Evolutionary conservation across 805 yeast genomes (phyloP), one percentile per base, ranked within the genome.

Genomic region (Tetrapisispora namnaoensis): DNA sequence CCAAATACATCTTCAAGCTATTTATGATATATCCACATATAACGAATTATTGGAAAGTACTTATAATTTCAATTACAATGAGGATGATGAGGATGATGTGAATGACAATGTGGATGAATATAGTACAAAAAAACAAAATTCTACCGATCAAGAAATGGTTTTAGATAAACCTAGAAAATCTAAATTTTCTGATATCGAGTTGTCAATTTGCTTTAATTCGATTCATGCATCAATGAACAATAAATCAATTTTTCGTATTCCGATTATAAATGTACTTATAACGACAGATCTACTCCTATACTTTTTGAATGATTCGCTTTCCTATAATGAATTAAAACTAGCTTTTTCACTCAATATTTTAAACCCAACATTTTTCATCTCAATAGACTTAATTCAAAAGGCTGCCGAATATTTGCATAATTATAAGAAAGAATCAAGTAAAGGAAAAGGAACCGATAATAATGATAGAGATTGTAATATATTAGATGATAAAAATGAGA

Each of bases 191-290:
- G 58, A 58, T 37, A 57, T 57, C 44, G 67, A 66, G 52, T 27
- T 65, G 3, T 54, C 68, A 2, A 27, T 66, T 2, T 57, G 69
- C 1, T 57, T 59, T 2, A 66, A 57, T 45, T 50, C 66, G 1
- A 42, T 60, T 6, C 47, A 47, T 9, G 46, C 60, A 2, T 51
- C 48, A 34, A 40, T 60, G 2, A 50, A 55, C 9, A 51, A 56
- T 1, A 46, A 55, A n/a, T 55, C 61, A 2, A 51, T 53, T 6
- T 39, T 66, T n/a, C 53, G 63, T 21, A 46, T 64, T 4, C 70
- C 70, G 1, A 46, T 65, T 14, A 50, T 66, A 6, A 67, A 60
- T 45, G 34, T 57, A 10, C 55, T 62, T 30, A 39, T 63, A 3
- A 55, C 60, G 1, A 57, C 67, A 2, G 65, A 64, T 46, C 30